These are phyloP conservation scores for Adansonia digitata DNA, from an alignment of 345 rosid genomes.

Conservation along the genomic window DNA sequence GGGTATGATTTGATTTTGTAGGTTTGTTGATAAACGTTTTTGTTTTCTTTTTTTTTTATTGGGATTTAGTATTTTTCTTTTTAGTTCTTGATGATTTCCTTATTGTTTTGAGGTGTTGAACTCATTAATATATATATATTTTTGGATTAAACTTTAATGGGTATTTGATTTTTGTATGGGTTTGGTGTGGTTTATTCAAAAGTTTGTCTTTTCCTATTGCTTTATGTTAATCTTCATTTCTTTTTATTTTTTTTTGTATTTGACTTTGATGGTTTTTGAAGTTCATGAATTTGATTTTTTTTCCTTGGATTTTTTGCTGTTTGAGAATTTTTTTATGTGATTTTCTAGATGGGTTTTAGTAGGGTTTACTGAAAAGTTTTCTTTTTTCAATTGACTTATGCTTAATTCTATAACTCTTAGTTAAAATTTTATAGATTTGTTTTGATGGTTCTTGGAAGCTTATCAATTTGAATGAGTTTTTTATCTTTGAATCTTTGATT, in stretches of 20 bases:
- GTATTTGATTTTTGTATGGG: not conserved
- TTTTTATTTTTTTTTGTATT: constrained; percentile 4
- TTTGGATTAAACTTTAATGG: not conserved
- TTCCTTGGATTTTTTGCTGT: not conserved
- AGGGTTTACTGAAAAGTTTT: not conserved
- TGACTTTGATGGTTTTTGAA: not conserved
- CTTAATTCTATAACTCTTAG: not conserved
- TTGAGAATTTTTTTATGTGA: not conserved
- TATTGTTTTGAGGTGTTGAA: not conserved
- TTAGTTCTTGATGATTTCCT: not conserved
- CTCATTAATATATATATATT: too few species aligned
- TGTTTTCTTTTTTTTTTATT: not conserved
- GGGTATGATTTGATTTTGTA: constrained; percentile 27
- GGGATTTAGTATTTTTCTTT: not conserved
- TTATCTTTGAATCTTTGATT: not conserved
- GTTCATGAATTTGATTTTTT: not conserved
- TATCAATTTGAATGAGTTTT: not conserved
- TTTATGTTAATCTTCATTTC: not conserved
- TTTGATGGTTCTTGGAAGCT: not conserved
- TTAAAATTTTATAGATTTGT: not conserved
- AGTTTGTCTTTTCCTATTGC: not conserved
- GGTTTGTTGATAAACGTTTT: not conserved
- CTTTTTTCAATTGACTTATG: not conserved
- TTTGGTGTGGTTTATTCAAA: constrained; percentile 3
- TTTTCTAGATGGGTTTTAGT: not conserved